Base-by-base conservation (phyloP, 192 early-diverging fungal species). In the Coemansia sp. region DNA sequence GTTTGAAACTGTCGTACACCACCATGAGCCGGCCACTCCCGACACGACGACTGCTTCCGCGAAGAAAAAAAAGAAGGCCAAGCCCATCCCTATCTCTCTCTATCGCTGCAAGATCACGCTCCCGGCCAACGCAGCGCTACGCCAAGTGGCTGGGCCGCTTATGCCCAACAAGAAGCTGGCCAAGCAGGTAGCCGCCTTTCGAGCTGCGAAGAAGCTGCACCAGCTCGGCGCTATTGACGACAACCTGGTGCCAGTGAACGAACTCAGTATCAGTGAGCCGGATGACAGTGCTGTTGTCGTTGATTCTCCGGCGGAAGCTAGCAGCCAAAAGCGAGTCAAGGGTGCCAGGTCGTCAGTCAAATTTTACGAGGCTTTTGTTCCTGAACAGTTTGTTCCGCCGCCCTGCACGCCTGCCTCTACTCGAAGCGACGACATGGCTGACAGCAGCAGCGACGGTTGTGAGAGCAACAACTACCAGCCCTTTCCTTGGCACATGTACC, bases 141-240 rank as follows among this genome's bases (percentile, higher is more conserved):
- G 82, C n/a, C 61, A 68, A 20, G 73, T 87, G 2, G 69, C 72
- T 10, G 87, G 85, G 0, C 84, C 86, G 25, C 65, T 72, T 6
- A 74, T 85, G 64, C 70, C 82, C 3, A 89, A 84, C 59, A 89
- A 88, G 50, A 63, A 37, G 26, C 65, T 85, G 35, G 92, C 94
- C 7, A 91, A 88, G 71, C 88, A 90, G 52, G 64, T 84, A 2
- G 87, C 86, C 0, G 88, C 92, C 0, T 86, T 92, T 39, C 86
- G 92, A 33, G 78, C 88, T 0, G 88, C 93, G 41, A 87, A 88
- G 58, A 65, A 84, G 64, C 82, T 97, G 11, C 89, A 94, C 66
- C 64, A 76, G 20, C 58, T 80, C 0, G 87, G 87, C 2, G 89
- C 85, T 2, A 78, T 97, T n/a, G 85, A 92, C 63, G 90, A 95